These are phyloP conservation scores for Trichoderma pleuroti DNA, from an alignment of 2,329 filamentous ascomycete genomes.

Conservation along the genomic window DNA sequence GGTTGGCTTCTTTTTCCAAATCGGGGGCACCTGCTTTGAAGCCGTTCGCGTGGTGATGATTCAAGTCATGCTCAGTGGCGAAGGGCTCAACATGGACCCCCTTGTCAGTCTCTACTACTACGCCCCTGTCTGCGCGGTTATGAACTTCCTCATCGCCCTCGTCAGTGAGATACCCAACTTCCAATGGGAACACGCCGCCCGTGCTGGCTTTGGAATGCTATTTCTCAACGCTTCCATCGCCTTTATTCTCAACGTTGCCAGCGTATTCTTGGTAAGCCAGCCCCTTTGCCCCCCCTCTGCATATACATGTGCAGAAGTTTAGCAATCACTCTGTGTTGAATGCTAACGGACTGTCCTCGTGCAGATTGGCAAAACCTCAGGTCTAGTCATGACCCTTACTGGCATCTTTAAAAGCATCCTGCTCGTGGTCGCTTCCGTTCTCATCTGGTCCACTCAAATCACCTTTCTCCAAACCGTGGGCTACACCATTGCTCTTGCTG, in stretches of 20 bases:
- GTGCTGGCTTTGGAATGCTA: constrained; percentile 62
- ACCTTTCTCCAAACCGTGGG: constrained; percentile 69
- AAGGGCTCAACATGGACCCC: constrained; percentile 82
- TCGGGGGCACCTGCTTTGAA: constrained; percentile 75
- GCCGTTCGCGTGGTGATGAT: constrained; percentile 82
- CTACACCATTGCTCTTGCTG: constrained; percentile 65
- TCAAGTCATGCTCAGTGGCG: constrained; percentile 71
- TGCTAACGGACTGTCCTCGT: constrained; percentile 13
- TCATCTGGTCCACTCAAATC: constrained; percentile 74
- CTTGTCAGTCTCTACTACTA: constrained; percentile 88
- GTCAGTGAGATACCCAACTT: constrained; percentile 66
- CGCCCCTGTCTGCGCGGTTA: constrained; percentile 75
- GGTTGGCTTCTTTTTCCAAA: constrained; percentile 64
- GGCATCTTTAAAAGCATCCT: constrained; percentile 88
- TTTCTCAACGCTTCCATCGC: constrained; percentile 73
- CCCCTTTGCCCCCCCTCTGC: background rate
- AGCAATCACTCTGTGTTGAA: background rate
- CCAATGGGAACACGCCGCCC: constrained; percentile 61
- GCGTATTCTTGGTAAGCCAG: constrained; percentile 73
- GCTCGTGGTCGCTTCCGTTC: constrained; percentile 70
- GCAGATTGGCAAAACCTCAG: constrained; percentile 84
- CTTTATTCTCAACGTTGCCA: constrained; percentile 77
- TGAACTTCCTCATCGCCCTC: constrained; percentile 70
- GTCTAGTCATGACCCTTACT: constrained; percentile 78
- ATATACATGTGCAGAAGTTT: background rate